phyloP scores from a whole-genome alignment of 805 yeast species.

The Candida khao-thaluensis region DNA sequence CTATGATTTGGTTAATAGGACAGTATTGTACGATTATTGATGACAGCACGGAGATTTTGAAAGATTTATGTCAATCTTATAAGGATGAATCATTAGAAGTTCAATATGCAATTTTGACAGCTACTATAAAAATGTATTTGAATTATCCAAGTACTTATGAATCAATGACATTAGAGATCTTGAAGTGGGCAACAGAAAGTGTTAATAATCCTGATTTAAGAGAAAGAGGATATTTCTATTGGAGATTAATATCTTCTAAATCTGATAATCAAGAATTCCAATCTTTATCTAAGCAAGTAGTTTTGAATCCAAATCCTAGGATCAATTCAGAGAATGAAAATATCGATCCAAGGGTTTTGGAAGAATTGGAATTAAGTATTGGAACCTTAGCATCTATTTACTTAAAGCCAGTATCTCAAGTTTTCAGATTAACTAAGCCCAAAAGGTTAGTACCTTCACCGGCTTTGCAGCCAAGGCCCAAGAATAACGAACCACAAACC shows the following conservation, averaged over 20 bases:
- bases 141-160: conserved; percentile 55
- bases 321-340: conserved; percentile 67
- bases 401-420: conserved; percentile 77
- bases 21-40: conserved; percentile 56
- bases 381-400: conserved; percentile 84
- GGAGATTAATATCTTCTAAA: conserved; percentile 65
- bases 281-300: conserved; percentile 42
- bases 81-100: conserved; percentile 69
- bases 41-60: conserved; percentile 39
- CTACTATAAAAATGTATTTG: conserved; percentile 68
- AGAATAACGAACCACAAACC: neutral
- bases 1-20: conserved; percentile 84
- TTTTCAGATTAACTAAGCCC: conserved; percentile 64
- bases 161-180: conserved; percentile 52
- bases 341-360: conserved; percentile 66
- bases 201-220: conserved; percentile 80
- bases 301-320: conserved; percentile 59
- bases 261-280: conserved; percentile 38
- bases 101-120: conserved; percentile 70
- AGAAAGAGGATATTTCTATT: conserved; percentile 81
- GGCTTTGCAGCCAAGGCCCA: conserved; percentile 29
- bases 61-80: conserved; percentile 45
- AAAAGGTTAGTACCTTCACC: conserved; percentile 50
- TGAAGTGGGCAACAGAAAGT: conserved; percentile 72
- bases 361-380: conserved; percentile 77